Conservation (phyloP, 192 early-diverging fungal genomes). For the Umbelopsis vinacea region DNA sequence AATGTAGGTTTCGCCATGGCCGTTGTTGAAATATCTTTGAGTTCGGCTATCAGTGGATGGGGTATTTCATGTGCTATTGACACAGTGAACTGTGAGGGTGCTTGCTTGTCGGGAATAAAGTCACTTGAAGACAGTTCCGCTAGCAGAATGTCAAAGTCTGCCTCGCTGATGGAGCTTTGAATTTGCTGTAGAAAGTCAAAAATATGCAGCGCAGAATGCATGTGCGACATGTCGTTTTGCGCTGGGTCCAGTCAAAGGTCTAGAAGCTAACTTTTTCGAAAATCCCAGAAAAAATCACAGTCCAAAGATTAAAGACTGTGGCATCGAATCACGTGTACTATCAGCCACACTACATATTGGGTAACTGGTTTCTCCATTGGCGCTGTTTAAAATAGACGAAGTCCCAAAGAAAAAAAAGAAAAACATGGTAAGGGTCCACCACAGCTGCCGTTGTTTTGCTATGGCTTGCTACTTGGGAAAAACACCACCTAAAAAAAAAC, state of each 20-base stretch:
- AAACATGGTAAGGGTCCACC: too few species aligned
- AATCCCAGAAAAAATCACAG: slow-evolving; percentile 12
- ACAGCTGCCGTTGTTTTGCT: too few species aligned
- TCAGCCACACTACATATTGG: slow-evolving; percentile 2
- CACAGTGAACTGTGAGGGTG: slow-evolving; percentile 8
- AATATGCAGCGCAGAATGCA: slow-evolving; percentile 17
- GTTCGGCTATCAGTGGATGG: slow-evolving; percentile 17
- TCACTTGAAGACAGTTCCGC: slow-evolving; percentile 9
- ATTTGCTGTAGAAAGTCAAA: slow-evolving; percentile 24
- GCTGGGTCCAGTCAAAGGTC: slow-evolving; percentile 17
- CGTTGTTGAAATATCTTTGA: not conserved
- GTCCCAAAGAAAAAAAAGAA: too few species aligned
- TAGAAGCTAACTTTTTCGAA: slow-evolving; percentile 2
- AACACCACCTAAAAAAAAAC: too few species aligned
- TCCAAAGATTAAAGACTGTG: not conserved
- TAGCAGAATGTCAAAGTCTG: slow-evolving; percentile 22
- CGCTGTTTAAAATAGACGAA: too few species aligned
- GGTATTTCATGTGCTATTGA: slow-evolving; percentile 23
- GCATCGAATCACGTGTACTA: not conserved
- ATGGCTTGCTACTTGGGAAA: too few species aligned
- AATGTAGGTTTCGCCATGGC: not conserved
- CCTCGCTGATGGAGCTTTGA: slow-evolving; percentile 7
- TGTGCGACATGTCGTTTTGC: slow-evolving; percentile 19
- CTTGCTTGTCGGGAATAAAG: slow-evolving; percentile 21
- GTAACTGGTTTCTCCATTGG: not conserved